phyloP scores from a whole-genome alignment of 1,284 basidiomycete species.

The Pyrrhoderma noxium region DNA sequence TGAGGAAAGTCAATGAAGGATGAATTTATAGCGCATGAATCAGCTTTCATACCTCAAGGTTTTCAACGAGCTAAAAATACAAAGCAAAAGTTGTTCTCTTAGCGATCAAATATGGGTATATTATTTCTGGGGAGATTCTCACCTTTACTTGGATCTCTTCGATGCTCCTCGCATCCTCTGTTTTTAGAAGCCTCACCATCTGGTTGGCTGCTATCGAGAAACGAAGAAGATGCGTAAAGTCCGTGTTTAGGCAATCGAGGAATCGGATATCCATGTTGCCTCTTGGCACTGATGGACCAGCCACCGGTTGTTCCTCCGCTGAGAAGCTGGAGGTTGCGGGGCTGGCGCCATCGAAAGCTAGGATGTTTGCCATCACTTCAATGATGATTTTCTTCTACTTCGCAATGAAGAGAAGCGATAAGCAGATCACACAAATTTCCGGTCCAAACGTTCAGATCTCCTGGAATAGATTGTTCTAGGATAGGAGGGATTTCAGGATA shows the following conservation, averaged over 20 bases:
- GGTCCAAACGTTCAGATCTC: too few species aligned
- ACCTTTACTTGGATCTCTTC: slow-evolving; percentile 13
- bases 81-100: background rate
- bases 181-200: slow-evolving; percentile 9
- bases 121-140: background rate
- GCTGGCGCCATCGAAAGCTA: background rate
- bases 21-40: background rate
- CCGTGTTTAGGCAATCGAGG: slow-evolving; percentile 11
- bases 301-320: background rate
- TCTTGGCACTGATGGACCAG: background rate
- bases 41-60: slow-evolving; percentile 8
- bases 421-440: background rate
- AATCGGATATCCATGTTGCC: slow-evolving; percentile 5
- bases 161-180: slow-evolving; percentile 7
- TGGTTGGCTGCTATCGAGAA: slow-evolving; percentile 13
- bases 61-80: slow-evolving; percentile 6
- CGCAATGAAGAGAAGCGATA: background rate
- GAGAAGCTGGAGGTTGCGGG: background rate
- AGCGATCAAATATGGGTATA: background rate
- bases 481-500: too few species aligned
- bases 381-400: background rate
- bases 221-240: slow-evolving; percentile 13
- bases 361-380: background rate
- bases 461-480: too few species aligned
- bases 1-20: background rate